Conservation (phyloP, 345 rosid species). For the Brassica nigra region DNA sequence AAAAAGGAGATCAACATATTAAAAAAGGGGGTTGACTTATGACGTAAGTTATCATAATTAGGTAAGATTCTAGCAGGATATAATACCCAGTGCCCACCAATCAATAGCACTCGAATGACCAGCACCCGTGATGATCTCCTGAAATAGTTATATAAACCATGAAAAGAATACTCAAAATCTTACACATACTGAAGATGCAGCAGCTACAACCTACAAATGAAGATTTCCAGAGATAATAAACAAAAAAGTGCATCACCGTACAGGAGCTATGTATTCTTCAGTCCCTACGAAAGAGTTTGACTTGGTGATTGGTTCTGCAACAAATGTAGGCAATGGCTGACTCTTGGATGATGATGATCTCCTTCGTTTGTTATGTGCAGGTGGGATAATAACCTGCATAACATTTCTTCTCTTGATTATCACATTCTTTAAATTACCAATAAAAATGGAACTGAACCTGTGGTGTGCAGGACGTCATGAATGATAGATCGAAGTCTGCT, state of each 20-base stretch:
- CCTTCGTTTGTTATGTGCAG: conserved; percentile 57
- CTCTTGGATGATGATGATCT: conserved; percentile 64
- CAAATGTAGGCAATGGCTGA: conserved; percentile 68
- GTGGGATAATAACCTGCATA: conserved; percentile 64
- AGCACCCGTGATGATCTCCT: conserved; percentile 91
- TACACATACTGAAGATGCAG: not conserved
- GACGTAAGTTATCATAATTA: not conserved
- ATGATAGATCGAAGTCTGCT: conserved; percentile 93
- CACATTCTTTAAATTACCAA: conserved; percentile 3
- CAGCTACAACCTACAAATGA: conserved; percentile 41
- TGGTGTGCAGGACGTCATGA: conserved; percentile 72
- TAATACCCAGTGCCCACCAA: conserved; percentile 99
- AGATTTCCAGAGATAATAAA: not conserved
- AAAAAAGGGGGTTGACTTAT: not conserved
- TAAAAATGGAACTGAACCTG: conserved; percentile 47
- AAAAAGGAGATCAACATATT: not conserved
- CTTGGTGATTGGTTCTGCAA: conserved; percentile 73
- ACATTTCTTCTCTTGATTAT: not conserved
- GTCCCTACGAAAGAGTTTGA: conserved; percentile 97
- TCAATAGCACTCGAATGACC: conserved; percentile 92
- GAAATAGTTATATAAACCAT: conserved; percentile 40
- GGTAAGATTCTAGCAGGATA: conserved; percentile 26
- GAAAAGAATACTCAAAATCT: not conserved
- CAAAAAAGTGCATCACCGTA: conserved; percentile 43
- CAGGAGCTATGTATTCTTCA: conserved; percentile 97